phyloP scores from a whole-genome alignment of 352 stramenopile genomes.

The Achlya hypogyna region DNA sequence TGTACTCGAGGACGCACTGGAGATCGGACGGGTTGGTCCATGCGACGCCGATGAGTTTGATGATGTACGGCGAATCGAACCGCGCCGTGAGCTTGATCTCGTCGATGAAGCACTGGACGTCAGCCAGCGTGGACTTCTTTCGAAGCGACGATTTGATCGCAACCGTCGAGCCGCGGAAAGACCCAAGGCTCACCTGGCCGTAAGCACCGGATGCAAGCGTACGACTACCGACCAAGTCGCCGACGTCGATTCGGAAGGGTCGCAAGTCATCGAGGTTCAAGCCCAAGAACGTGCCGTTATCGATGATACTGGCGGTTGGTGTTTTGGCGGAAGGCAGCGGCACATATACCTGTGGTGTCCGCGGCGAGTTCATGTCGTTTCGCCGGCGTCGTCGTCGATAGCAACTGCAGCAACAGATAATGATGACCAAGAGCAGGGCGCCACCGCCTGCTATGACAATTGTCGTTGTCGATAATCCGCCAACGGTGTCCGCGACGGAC shows the following conservation, averaged over 20 bases:
- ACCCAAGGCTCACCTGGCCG: neutral
- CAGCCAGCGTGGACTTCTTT: conserved; percentile 26
- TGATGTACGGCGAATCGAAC: conserved; percentile 39
- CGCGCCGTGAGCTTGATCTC: conserved; percentile 45
- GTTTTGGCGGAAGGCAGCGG: neutral
- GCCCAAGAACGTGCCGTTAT: neutral
- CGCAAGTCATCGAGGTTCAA: neutral
- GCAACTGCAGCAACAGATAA: neutral
- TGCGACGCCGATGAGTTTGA: conserved; percentile 41
- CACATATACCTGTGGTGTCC: neutral
- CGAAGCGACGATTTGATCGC: neutral
- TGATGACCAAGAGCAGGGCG: neutral
- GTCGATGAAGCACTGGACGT: conserved; percentile 36
- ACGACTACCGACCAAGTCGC: neutral
- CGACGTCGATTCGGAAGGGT: neutral
- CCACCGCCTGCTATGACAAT: neutral
- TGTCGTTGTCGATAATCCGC: too few relatives aligned
- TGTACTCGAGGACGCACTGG: conserved; percentile 54
- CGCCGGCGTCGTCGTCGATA: neutral
- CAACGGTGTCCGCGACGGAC: too few relatives aligned
- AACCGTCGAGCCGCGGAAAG: neutral
- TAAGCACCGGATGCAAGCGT: conserved; percentile 2
- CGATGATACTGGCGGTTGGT: neutral
- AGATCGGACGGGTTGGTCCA: conserved; percentile 49
- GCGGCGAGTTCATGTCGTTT: neutral